Conservation (phyloP, 345 rosid species). For the Microthlaspi erraticum region DNA sequence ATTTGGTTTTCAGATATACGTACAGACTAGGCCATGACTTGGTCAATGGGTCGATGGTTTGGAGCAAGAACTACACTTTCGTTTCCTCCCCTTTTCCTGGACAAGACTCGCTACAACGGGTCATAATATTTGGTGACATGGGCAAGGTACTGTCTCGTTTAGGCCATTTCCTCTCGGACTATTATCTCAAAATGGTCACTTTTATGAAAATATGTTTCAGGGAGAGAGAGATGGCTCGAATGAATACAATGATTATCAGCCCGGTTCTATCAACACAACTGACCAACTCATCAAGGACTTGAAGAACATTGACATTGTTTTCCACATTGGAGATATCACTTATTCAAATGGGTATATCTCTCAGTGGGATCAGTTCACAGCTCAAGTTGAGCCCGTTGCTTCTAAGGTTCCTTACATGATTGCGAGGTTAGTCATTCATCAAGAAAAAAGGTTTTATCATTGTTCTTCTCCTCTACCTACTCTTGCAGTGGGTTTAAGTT, state of each 20-base stretch:
- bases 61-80: constrained; percentile 75
- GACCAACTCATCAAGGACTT: constrained; percentile 73
- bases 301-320: constrained; percentile 64
- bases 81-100: constrained; percentile 88
- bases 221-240: constrained; percentile 85
- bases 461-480: constrained; percentile 7
- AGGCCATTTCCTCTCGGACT: background rate
- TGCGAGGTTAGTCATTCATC: constrained; percentile 61
- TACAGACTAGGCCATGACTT: constrained; percentile 72
- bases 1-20: constrained; percentile 53
- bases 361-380: constrained; percentile 90
- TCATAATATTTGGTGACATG: constrained; percentile 89
- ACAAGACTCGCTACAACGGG: constrained; percentile 82
- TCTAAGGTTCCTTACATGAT: constrained; percentile 73
- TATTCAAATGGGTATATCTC: constrained; percentile 81
- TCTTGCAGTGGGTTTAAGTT: constrained; percentile 11
- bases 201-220: constrained; percentile 47
- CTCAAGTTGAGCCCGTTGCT: constrained; percentile 79
- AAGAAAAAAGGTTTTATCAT: constrained; percentile 11
- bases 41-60: constrained; percentile 47
- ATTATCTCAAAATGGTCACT: constrained; percentile 7
- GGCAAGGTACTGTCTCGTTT: constrained; percentile 62
- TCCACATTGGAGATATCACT: constrained; percentile 74
- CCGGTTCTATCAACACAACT: constrained; percentile 74
- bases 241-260: constrained; percentile 74